Percentiles rank a stretch among this genome's conserved stretches.
Evolutionary conservation across 164 flowering plant genomes (phyloP).

Genomic region (Tetrastigma voinierianum): DNA sequence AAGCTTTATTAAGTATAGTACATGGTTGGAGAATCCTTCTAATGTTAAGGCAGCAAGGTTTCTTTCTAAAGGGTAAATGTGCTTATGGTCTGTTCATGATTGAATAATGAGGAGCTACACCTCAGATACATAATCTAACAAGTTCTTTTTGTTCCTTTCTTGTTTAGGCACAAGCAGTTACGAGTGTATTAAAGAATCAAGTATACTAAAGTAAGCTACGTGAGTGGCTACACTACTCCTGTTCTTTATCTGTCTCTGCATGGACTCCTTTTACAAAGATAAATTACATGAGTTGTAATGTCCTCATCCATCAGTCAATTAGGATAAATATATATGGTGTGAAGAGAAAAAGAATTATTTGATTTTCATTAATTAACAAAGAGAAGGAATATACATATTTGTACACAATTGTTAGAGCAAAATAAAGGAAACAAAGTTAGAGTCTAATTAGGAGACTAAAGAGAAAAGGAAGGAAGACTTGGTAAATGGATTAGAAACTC

Average conservation of each 20-base stretch:
- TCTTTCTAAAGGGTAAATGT: conserved; percentile 79
- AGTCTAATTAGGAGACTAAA: no score
- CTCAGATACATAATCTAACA: not conserved
- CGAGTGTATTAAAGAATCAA: conserved; percentile 65
- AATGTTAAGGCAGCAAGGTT: conserved; percentile 90
- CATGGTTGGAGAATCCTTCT: conserved; percentile 84
- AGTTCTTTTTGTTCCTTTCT: not conserved
- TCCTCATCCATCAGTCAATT: no score
- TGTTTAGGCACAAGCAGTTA: conserved; percentile 63
- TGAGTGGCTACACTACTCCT: not conserved
- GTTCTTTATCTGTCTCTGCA: conserved; percentile 10
- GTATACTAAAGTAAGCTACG: conserved; percentile 62
- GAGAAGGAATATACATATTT: no score
- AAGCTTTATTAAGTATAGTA: conserved; percentile 90
- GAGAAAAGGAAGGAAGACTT: no score
- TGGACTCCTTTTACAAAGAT: not conserved
- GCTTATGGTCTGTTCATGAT: not conserved
- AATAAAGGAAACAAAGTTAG: no score
- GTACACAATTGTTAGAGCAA: no score
- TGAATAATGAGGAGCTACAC: not conserved
- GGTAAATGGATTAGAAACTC: no score
- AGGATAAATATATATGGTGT: no score
- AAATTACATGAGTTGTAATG: not conserved
- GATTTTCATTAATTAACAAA: no score
- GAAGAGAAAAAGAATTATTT: no score